Conservation (phyloP, 768 basidiomycete genomes). For the Suillus brevipes region DNA sequence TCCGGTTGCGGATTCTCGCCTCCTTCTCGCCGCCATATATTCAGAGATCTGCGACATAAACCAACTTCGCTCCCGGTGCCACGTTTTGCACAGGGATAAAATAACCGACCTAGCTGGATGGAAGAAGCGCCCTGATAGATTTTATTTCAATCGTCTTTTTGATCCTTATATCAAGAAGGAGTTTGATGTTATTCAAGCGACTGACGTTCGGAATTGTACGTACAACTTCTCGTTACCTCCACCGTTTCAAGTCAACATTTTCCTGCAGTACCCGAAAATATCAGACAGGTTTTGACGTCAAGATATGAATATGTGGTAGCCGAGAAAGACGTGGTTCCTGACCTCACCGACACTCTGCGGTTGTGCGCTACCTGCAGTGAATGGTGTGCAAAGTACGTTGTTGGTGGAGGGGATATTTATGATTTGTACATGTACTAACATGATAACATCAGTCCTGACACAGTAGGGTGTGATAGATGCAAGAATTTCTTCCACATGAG, state of each 20-base stretch:
- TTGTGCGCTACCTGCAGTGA: conserved; percentile 82
- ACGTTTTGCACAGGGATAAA: conserved; percentile 93
- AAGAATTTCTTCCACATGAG: conserved; percentile 93
- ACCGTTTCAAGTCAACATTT: conserved; percentile 15
- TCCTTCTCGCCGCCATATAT: conserved; percentile 94
- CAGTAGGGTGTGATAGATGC: conserved; percentile 89
- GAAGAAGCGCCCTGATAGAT: conserved; percentile 93
- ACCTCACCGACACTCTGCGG: conserved; percentile 83
- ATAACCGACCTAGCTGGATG: conserved; percentile 90
- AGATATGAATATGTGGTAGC: conserved; percentile 95
- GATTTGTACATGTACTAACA: conserved; percentile 22
- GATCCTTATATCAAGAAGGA: conserved; percentile 98
- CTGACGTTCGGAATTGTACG: conserved; percentile 87
- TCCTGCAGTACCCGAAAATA: conserved; percentile 73
- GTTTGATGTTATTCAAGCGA: conserved; percentile 90
- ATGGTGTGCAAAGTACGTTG: conserved; percentile 85
- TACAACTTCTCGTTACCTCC: conserved; percentile 22
- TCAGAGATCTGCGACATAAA: conserved; percentile 94
- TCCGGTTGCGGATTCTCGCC: conserved; percentile 84
- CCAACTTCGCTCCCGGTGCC: conserved; percentile 90
- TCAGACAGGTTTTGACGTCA: conserved; percentile 71
- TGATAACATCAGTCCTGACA: conserved; percentile 60
- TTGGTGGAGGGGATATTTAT: conserved; percentile 6
- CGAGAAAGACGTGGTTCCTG: conserved; percentile 90
- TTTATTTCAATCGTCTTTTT: conserved; percentile 94